Base-by-base conservation (phyloP, 352 stramenopile species). In the Phytophthora lateralis region DNA sequence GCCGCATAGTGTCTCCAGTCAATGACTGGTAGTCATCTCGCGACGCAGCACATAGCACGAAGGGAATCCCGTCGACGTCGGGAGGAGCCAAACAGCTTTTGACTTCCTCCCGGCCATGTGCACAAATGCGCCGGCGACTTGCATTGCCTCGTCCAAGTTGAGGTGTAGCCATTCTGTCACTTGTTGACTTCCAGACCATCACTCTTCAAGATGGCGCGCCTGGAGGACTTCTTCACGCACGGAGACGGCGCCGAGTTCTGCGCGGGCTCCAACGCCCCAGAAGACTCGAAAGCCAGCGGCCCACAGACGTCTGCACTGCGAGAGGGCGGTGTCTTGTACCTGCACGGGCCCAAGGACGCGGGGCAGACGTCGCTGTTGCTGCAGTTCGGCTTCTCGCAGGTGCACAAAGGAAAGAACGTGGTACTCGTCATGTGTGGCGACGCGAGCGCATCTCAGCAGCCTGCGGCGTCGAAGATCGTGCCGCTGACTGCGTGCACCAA, bases 161-260 rank as follows among this genome's bases (percentile, higher is more conserved):
- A 26, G 27, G 7, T 44, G 17, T 44, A 44, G 38, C 17, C n/a
- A 45, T 45, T 15, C 2, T 12, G 9, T 7, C 8, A 45, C 12
- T 8, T 11, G 35, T 51, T 44, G 45, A 37, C 46, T 57, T 18
- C 29, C 4, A 7, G 18, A 29, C 30, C 52, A 56, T 37, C 55
- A 55, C 38, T 56, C 53, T 35, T 18, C 4, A 55, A 60, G 32
- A 60, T 73, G 55, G 66, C 58, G 37, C 68, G 69, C 26, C 60
- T 91, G 15, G 81, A 89, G 48, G 69, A 78, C 3, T 91, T 91
- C 66, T 91, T 89, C 65, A 75, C 77, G 60, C 81, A 91, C 35
- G 68, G 70, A 9, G 71, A 73, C 24, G 74, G 63, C 12, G 38
- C 55, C 12, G 46, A 43, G 12, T 79, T 77, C 35, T 68, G 37